Percentiles rank a stretch among this genome's conserved stretches.
phyloP scores from a whole-genome alignment of 352 stramenopile species.

The Thalassiosira hispida region DNA sequence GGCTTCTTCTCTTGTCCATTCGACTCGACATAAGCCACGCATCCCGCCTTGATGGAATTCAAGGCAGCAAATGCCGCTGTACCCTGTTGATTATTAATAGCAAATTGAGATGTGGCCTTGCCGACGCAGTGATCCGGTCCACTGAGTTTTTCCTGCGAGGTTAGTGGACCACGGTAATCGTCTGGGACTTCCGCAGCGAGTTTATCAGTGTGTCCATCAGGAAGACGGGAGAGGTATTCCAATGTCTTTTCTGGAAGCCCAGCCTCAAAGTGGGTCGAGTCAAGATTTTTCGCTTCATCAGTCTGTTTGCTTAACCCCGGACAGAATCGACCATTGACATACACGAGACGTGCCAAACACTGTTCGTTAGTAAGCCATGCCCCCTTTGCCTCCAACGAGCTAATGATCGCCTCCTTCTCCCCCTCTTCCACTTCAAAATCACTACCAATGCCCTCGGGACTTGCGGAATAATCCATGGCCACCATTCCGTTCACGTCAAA shows the following conservation, averaged over 20 bases:
- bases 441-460: conserved; percentile 45
- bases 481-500: conserved; percentile 82
- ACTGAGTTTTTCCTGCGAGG: conserved; percentile 70
- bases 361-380: conserved; percentile 75
- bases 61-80: conserved; percentile 82
- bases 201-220: conserved; percentile 83
- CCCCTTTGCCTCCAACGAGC: conserved; percentile 56
- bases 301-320: conserved; percentile 73
- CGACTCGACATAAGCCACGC: conserved; percentile 66
- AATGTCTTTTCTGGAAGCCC: conserved; percentile 46
- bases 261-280: conserved; percentile 46
- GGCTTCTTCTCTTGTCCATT: conserved; percentile 48
- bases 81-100: conserved; percentile 84
- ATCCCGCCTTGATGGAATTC: conserved; percentile 77
- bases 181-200: conserved; percentile 68
- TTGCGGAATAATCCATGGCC: conserved; percentile 69
- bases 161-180: conserved; percentile 49
- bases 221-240: conserved; percentile 64
- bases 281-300: conserved; percentile 62
- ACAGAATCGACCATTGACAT: conserved; percentile 79
- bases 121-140: conserved; percentile 77
- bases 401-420: conserved; percentile 26
- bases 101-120: conserved; percentile 77
- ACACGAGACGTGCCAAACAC: conserved; percentile 76
- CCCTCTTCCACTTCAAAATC: conserved; percentile 42